These are phyloP conservation scores for Pseudohalonectria lignicola DNA, from an alignment of 2,329 filamentous ascomycete species.

Conservation along the genomic window DNA sequence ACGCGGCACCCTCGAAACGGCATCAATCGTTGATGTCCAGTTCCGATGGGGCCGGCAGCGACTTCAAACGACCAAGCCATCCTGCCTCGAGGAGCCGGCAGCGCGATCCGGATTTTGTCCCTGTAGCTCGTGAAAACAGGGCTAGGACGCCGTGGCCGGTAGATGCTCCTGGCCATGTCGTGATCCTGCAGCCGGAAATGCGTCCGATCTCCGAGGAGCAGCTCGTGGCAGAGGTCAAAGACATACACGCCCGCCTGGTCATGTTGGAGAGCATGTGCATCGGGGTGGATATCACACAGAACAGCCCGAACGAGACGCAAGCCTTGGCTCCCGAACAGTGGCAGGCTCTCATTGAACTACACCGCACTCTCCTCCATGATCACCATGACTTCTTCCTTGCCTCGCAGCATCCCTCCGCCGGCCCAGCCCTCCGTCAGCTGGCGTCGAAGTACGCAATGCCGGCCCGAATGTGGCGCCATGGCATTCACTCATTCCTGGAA, in stretches of 20 bases:
- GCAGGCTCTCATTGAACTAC: conserved; percentile 73
- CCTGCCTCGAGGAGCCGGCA: too few relatives aligned
- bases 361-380: conserved; percentile 70
- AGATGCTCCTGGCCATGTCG: too few relatives aligned
- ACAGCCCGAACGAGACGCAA: conserved; percentile 25
- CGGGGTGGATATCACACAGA: conserved; percentile 58
- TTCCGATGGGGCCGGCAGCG: too few relatives aligned
- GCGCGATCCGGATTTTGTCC: too few relatives aligned
- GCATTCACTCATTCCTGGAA: conserved; percentile 78
- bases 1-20: too few relatives aligned
- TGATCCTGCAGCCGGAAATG: conserved; percentile 43
- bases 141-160: too few relatives aligned
- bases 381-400: conserved; percentile 83
- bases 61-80: too few relatives aligned
- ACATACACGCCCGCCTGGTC: conserved; percentile 67
- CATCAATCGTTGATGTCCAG: too few relatives aligned
- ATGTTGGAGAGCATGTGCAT: conserved; percentile 86
- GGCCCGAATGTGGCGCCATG: conserved; percentile 86
- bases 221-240: conserved; percentile 69
- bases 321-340: conserved; percentile 59
- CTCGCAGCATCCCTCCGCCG: conserved; percentile 74
- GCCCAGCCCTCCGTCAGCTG: conserved; percentile 51
- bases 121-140: too few relatives aligned
- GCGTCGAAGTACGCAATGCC: conserved; percentile 85
- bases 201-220: conserved; percentile 66